These are phyloP conservation scores for Knoxia roxburghii DNA, from an alignment of 257 asterid genomes.

Conservation along the genomic window DNA sequence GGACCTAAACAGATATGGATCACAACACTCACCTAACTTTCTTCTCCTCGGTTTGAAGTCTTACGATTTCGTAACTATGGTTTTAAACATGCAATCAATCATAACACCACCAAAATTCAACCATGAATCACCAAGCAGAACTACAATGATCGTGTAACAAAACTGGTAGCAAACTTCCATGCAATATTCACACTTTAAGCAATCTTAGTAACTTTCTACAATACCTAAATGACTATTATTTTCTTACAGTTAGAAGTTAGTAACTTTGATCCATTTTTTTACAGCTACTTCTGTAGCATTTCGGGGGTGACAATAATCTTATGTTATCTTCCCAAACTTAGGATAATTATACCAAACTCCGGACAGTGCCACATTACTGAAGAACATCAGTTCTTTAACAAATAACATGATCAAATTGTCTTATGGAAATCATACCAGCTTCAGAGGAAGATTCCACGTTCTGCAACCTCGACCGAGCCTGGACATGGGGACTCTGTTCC, in stretches of 20 bases:
- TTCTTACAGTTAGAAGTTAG: neutral
- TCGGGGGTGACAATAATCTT: neutral
- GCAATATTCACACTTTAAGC: neutral
- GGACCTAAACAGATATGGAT: neutral
- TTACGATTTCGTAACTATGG: neutral
- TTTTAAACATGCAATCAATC: neutral
- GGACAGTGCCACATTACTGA: neutral
- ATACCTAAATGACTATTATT: neutral
- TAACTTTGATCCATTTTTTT: neutral
- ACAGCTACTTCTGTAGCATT: neutral
- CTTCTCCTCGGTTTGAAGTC: neutral
- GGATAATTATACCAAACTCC: neutral
- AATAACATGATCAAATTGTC: neutral
- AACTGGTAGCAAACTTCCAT: neutral
- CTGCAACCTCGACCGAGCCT: conserved; percentile 59
- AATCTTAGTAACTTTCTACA: neutral
- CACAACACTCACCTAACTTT: neutral
- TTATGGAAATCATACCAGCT: conserved; percentile 47
- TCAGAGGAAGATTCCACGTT: conserved; percentile 74
- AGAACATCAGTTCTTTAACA: neutral
- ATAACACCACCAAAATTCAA: neutral
- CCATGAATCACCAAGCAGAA: neutral
- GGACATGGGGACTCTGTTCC: conserved; percentile 76
- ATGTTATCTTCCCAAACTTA: neutral
- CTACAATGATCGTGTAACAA: neutral